phyloP scores from a whole-genome alignment of 169 alveolate genomes.

The Eimeria acervulina region DNA sequence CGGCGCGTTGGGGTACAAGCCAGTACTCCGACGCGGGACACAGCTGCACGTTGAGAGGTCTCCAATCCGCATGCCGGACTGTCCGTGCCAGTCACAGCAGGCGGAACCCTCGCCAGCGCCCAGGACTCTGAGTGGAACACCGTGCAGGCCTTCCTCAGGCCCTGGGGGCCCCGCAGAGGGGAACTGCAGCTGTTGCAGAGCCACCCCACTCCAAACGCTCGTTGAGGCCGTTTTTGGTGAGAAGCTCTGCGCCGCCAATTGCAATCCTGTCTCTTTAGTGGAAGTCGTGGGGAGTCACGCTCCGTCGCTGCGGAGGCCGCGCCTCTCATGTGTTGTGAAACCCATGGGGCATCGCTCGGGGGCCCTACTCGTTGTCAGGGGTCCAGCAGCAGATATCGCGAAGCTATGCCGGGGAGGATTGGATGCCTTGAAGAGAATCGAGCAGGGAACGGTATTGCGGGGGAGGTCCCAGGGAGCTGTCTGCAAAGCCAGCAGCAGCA shows the following conservation, averaged over 20 bases:
- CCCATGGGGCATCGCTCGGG: conserved; percentile 76
- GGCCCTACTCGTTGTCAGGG: conserved; percentile 56
- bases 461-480: neutral
- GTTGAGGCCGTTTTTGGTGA: conserved; percentile 65
- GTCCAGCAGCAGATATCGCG: conserved; percentile 63
- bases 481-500: neutral
- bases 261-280: conserved; percentile 50
- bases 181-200: conserved; percentile 71
- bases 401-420: conserved; percentile 18
- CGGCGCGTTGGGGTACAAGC: conserved; percentile 58
- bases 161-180: neutral
- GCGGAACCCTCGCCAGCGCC: neutral
- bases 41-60: conserved; percentile 65
- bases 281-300: conserved; percentile 66
- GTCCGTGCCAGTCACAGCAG: conserved; percentile 26
- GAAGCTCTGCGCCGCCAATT: conserved; percentile 40
- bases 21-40: conserved; percentile 60
- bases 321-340: conserved; percentile 71
- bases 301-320: conserved; percentile 70
- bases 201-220: conserved; percentile 56
- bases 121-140: neutral
- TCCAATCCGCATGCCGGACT: conserved; percentile 25
- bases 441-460: neutral
- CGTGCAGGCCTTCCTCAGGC: neutral
- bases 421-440: conserved; percentile 33